These are phyloP conservation scores for Coemansia sp. DNA, from an alignment of 192 early-diverging fungal genomes.

Conservation along the genomic window DNA sequence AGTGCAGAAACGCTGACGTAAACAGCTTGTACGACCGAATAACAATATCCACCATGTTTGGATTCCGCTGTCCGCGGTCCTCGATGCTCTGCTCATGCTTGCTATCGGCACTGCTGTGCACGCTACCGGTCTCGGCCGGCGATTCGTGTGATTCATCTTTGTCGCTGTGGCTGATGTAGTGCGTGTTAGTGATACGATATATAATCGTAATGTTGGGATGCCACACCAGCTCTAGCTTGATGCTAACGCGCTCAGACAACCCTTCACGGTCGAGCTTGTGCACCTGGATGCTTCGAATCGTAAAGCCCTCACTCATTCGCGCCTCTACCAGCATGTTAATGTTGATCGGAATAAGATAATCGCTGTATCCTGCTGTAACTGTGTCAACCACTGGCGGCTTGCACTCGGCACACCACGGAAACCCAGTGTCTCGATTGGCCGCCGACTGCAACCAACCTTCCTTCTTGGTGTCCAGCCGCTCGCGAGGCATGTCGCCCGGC, in stretches of 20 bases:
- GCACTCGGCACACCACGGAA: slow-evolving; percentile 69
- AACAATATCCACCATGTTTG: slow-evolving; percentile 52
- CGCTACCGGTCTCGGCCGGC: slow-evolving; percentile 1
- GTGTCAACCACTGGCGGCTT: slow-evolving; percentile 63
- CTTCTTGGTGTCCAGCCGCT: slow-evolving; percentile 38
- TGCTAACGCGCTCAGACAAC: slow-evolving; percentile 55
- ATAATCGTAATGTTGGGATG: slow-evolving; percentile 74
- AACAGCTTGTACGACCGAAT: slow-evolving; percentile 52
- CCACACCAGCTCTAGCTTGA: slow-evolving; percentile 70
- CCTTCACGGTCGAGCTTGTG: slow-evolving; percentile 45
- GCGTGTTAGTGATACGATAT: slow-evolving; percentile 63
- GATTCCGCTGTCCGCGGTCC: slow-evolving; percentile 45
- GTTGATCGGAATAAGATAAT: slow-evolving; percentile 64
- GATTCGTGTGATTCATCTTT: neutral
- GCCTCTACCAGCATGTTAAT: slow-evolving; percentile 63
- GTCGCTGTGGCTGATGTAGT: slow-evolving; percentile 17
- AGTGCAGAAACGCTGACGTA: slow-evolving; percentile 37
- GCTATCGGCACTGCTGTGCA: neutral
- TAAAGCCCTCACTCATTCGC: slow-evolving; percentile 71
- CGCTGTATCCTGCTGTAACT: slow-evolving; percentile 60
- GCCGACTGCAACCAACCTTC: slow-evolving; percentile 18
- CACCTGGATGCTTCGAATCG: slow-evolving; percentile 58
- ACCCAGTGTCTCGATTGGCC: slow-evolving; percentile 47
- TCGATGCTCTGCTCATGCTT: neutral
- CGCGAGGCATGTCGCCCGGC: slow-evolving; percentile 55